Conservation (phyloP, 768 basidiomycete genomes). For the Phaffia tasmanica region DNA sequence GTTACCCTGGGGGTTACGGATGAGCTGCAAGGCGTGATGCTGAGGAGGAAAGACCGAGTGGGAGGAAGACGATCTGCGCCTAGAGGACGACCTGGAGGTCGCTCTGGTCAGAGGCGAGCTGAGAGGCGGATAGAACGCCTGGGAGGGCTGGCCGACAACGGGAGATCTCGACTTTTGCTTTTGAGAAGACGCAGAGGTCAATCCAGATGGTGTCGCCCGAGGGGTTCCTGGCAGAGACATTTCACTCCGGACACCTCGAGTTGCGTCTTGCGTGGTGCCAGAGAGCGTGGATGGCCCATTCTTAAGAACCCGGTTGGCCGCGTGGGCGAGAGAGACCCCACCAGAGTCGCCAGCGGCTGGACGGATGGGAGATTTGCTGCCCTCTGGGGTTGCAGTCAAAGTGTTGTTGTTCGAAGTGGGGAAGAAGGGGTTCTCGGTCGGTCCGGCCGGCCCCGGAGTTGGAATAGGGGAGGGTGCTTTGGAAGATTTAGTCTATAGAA, state of each 20-base stretch:
- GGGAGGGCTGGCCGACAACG: not conserved
- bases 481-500: not conserved
- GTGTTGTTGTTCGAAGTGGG: not conserved
- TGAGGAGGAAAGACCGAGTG: conserved; percentile 8
- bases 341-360: not conserved
- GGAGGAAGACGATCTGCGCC: conserved; percentile 8
- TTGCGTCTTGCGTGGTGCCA: not conserved
- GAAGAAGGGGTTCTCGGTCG: conserved; percentile 20
- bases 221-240: not conserved
- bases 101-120: not conserved
- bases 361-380: not conserved
- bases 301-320: not conserved
- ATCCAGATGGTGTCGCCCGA: not conserved
- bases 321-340: not conserved
- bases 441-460: not conserved
- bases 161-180: not conserved
- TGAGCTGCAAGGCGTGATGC: conserved; percentile 21
- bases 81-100: conserved; percentile 21
- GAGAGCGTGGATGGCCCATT: not conserved
- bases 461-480: not conserved
- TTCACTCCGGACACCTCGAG: not conserved
- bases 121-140: not conserved
- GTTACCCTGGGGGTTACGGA: conserved; percentile 58
- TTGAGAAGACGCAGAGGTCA: not conserved
- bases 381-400: not conserved